Evolutionary conservation across 2,329 filamentous ascomycete genomes (phyloP), one percentile per base, ranked within the genome.

Genomic region (Capronia americana): DNA sequence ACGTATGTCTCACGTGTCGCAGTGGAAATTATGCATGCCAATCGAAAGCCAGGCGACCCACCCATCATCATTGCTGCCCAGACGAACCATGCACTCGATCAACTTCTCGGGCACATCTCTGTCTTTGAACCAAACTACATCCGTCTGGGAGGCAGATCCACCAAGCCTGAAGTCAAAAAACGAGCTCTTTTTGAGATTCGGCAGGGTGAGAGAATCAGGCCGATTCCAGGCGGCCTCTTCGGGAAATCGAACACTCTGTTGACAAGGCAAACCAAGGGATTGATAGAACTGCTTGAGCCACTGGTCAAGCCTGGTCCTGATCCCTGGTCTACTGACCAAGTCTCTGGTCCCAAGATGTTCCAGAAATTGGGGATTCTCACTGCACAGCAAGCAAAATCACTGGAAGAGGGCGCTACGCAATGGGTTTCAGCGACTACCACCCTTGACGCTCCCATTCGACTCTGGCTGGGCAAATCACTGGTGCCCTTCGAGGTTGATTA

Each of bases 21-120:
- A 0, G 76, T 97, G 10, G 87, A 86, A 55, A 82, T 89, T 1
- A 80, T 93, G 61, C 80, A 92, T 0, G 77, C 82, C 1, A 91
- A 90, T 61, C 83, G 86, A 73, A 75, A 76, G 1, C 72, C 74
- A 1, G 81, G 78, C 0, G 87, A 89, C 64, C 84, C 88, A 8
- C 91, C 91, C 0, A 88, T 97, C 32, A 83, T 97, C 23, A 83
- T 97, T 3, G 86, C 92, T 0, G 92, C 92, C 7, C 92, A 97
- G 73, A 97, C 93, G 0, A 97, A 97, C 66, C 92, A 97, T 77
- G 93, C 93, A 0, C 80, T 97, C 0, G 93, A 97, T 72, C 93
- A 97, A 74, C 81, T 97, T 0, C 81, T 97, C 0, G 79, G 80
- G 0, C 86, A 89, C 62, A 82, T 92, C 17, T 81, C 87, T 0